Evolutionary conservation across 2,329 filamentous ascomycete species (phyloP).

Genomic region (Fusarium tuaranense): DNA sequence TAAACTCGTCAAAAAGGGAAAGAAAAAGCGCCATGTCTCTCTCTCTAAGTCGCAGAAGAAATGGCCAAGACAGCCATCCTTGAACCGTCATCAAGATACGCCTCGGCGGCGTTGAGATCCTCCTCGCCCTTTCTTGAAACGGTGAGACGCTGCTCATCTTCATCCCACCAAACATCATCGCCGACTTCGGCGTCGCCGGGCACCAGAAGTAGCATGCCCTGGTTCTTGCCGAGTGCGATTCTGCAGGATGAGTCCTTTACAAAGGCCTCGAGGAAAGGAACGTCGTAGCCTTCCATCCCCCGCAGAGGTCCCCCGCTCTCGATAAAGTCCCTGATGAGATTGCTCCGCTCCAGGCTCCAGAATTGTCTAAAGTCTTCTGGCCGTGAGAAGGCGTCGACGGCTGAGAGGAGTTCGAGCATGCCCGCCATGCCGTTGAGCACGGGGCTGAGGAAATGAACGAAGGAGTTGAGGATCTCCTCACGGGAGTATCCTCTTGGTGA

Average conservation of each 20-base stretch:
- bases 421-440: slow-evolving; percentile 52
- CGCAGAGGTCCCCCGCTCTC: slow-evolving; percentile 42
- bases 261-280: slow-evolving; percentile 42
- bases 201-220: slow-evolving; percentile 43
- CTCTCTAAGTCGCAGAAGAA: slow-evolving; percentile 37
- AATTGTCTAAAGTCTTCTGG: slow-evolving; percentile 51
- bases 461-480: slow-evolving; percentile 47
- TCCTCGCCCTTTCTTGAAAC: slow-evolving; percentile 37
- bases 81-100: slow-evolving; percentile 37
- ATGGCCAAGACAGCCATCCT: slow-evolving; percentile 39
- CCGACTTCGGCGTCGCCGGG: slow-evolving; percentile 43
- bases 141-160: slow-evolving; percentile 33
- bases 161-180: slow-evolving; percentile 44
- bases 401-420: slow-evolving; percentile 47
- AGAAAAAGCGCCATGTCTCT: slow-evolving; percentile 25
- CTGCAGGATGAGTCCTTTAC: slow-evolving; percentile 42
- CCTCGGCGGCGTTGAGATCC: slow-evolving; percentile 31
- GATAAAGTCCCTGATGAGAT: slow-evolving; percentile 49
- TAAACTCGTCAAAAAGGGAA: slow-evolving; percentile 5
- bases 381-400: slow-evolving; percentile 47
- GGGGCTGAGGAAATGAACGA: slow-evolving; percentile 46
- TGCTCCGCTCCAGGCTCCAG: slow-evolving; percentile 49
- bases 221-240: slow-evolving; percentile 43
- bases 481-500: slow-evolving; percentile 32
- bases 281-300: slow-evolving; percentile 41